Evolutionary conservation across 805 yeast genomes (phyloP), one percentile per base, ranked within the genome.

Genomic region (Myxozyma nipponensis): DNA sequence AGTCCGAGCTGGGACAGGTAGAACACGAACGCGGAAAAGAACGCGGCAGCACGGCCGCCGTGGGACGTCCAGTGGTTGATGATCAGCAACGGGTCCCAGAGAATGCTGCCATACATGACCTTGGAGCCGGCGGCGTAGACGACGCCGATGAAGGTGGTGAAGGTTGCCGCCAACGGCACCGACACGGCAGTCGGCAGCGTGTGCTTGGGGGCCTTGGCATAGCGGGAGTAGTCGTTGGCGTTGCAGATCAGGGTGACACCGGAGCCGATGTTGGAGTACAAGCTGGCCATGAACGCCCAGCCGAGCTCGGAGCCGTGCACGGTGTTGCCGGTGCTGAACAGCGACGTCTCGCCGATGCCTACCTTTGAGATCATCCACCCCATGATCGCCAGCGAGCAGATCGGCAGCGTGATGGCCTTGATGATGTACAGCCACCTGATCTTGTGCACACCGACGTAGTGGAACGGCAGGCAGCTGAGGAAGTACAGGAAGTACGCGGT

Each of bases 1-100:
- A 86, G 82, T 63, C 88, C 89, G 52, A 84, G 66, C 70, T 83
- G 89, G 42, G 86, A 86, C 50, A 83, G 66, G 5, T 82, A 78
- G 65, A 84, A 83, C 1, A 79, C 44, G 39, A 55, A 47, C 3
- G 53, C 61, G 25, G 47, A 48, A 55, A 57, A 57, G 24, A 46
- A 45, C 17, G 48, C 50, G 21, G 50, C 56, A 15, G 54, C 55
- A 2, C 55, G 54, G 22, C 44, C 48, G 19, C 52, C 54, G 77
- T 40, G 40, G 7, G 54, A 46, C 9, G 52, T 46, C 49, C 47
- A 50, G 2, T 45, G 19, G 36, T 44, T 46, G 26, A 52, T 40
- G 32, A 52, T 21, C 35, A 15, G n/a, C 10, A 51, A 39, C 21
- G 57, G 57, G 19, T 52, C 55, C 57, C 57, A 52, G 3, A 44